A percentile compares a stretch with the other conserved stretches of the same genome.
phyloP scores from a whole-genome alignment of 805 yeast genomes.

The Candida taoyuanica region DNA sequence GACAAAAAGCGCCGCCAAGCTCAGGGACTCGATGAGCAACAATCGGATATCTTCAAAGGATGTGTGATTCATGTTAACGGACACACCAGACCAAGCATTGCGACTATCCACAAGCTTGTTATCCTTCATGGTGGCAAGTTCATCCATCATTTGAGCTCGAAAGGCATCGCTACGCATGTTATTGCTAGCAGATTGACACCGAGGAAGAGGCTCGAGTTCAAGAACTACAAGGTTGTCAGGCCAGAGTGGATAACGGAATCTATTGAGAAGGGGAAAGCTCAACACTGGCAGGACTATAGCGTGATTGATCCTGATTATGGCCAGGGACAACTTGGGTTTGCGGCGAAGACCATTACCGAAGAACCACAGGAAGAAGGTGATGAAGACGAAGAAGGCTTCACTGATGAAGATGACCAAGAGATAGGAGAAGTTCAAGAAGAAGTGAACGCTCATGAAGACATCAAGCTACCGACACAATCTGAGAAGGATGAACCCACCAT shows the following conservation, averaged over 20 bases:
- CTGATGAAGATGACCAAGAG: background rate
- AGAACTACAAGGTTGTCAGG: slow-evolving; percentile 65
- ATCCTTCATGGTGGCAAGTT: slow-evolving; percentile 78
- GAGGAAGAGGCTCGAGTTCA: slow-evolving; percentile 60
- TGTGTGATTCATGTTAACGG: slow-evolving; percentile 85
- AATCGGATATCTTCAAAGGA: slow-evolving; percentile 45
- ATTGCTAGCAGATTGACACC: slow-evolving; percentile 78
- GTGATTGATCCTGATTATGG: slow-evolving; percentile 50
- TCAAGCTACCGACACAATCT: slow-evolving; percentile 11
- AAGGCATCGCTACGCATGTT: slow-evolving; percentile 77
- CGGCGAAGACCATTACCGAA: slow-evolving; percentile 4
- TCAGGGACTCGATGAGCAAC: slow-evolving; percentile 9
- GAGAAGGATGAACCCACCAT: slow-evolving; percentile 8
- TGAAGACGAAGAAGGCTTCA: slow-evolving; percentile 5
- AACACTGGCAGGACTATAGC: slow-evolving; percentile 70
- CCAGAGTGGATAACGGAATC: slow-evolving; percentile 82
- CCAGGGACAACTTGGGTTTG: slow-evolving; percentile 40
- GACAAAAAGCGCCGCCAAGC: slow-evolving; percentile 34
- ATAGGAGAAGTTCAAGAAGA: slow-evolving; percentile 12
- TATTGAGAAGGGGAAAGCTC: slow-evolving; percentile 39
- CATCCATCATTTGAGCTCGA: slow-evolving; percentile 61
- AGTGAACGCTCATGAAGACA: slow-evolving; percentile 8
- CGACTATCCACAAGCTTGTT: slow-evolving; percentile 65
- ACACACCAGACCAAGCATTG: slow-evolving; percentile 75
- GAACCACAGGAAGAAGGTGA: slow-evolving; percentile 8